Conservation (phyloP, 257 asterid species). For the Leonotis leonurus region DNA sequence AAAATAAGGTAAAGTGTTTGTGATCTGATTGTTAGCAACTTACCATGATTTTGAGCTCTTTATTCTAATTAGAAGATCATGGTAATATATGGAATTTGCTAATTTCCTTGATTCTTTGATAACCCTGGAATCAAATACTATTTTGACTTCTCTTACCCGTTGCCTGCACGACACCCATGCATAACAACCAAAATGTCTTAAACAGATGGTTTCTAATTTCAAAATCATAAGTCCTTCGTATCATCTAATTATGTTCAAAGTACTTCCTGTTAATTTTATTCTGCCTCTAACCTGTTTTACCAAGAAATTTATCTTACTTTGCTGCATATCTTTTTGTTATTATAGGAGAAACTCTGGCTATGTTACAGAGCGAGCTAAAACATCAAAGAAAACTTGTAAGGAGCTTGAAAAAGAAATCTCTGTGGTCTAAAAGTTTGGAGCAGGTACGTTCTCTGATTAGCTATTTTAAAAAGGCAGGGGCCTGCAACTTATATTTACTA, state of each 20-base stretch:
- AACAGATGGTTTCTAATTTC: neutral
- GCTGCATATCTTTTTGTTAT: slow-evolving; percentile 5
- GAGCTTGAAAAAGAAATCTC: slow-evolving; percentile 90
- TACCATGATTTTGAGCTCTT: neutral
- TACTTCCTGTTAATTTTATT: neutral
- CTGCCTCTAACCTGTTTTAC: neutral
- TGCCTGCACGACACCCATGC: neutral
- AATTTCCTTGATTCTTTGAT: neutral
- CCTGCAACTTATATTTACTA: neutral
- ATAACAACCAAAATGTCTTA: neutral
- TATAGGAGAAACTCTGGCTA: slow-evolving; percentile 75
- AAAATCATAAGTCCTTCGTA: neutral
- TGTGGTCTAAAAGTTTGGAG: slow-evolving; percentile 91
- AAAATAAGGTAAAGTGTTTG: too few relatives aligned
- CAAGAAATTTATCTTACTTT: slow-evolving; percentile 1
- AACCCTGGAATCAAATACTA: neutral
- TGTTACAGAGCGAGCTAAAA: slow-evolving; percentile 79
- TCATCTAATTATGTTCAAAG: neutral
- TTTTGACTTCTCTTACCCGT: neutral
- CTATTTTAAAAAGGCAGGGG: neutral
- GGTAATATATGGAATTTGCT: neutral
- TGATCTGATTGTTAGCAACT: neutral
- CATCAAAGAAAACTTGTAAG: slow-evolving; percentile 86
- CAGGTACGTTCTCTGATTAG: slow-evolving; percentile 52
- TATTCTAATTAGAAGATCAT: neutral